Conservation (phyloP, 345 rosid species). For the Murraya paniculata region DNA sequence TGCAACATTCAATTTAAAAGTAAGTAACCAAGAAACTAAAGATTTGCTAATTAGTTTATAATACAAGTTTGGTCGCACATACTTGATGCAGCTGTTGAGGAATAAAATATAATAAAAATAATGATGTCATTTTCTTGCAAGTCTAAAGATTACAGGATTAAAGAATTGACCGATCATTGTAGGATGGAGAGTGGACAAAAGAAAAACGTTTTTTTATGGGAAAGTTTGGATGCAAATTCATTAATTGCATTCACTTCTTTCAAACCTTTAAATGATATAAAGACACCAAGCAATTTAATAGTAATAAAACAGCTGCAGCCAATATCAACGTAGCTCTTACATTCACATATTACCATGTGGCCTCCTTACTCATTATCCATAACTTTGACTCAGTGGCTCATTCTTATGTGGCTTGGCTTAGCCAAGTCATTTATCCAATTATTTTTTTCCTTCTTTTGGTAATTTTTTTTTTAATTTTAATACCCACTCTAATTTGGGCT, state of each 20-base stretch:
- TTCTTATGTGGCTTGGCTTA: background rate
- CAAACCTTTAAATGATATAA: slow-evolving; percentile 37
- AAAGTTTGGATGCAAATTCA: slow-evolving; percentile 48
- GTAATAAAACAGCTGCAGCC: background rate
- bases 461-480: background rate
- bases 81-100: background rate
- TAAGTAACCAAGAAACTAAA: too few species aligned
- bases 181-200: background rate
- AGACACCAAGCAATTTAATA: slow-evolving; percentile 25
- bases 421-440: background rate
- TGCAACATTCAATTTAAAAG: too few species aligned
- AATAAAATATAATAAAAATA: background rate
- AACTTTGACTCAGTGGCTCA: background rate
- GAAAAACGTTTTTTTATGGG: background rate
- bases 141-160: slow-evolving; percentile 1
- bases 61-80: background rate
- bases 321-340: background rate
- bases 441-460: background rate
- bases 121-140: background rate
- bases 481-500: background rate
- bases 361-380: background rate
- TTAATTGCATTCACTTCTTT: slow-evolving; percentile 46
- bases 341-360: background rate
- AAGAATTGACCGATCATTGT: slow-evolving; percentile 16
- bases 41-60: too few species aligned